Conservation (phyloP, 2,329 filamentous ascomycete species). For the Colletotrichum kahawae region DNA sequence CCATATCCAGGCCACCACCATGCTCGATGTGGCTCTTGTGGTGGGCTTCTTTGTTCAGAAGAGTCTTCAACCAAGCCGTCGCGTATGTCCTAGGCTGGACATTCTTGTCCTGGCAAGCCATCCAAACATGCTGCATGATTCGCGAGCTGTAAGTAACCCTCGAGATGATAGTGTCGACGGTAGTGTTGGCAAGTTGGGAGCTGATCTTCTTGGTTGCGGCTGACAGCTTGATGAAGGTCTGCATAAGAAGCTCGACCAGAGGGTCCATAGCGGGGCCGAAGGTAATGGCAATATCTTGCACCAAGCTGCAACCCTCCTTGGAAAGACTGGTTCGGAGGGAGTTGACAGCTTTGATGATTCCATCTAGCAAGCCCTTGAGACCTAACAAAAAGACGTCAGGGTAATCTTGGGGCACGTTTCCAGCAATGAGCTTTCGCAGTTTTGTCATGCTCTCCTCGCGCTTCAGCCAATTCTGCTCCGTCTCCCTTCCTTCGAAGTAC, state of each 20-base stretch:
- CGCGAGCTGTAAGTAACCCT: slow-evolving; percentile 80
- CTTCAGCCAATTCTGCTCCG: slow-evolving; percentile 88
- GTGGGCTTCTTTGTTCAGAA: slow-evolving; percentile 76
- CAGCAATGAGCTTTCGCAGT: slow-evolving; percentile 78
- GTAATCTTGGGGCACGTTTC: slow-evolving; percentile 83
- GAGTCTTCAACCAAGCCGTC: slow-evolving; percentile 81
- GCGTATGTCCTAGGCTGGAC: slow-evolving; percentile 82
- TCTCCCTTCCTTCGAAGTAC: slow-evolving; percentile 86
- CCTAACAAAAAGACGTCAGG: slow-evolving; percentile 71
- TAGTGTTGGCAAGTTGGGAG: slow-evolving; percentile 80
- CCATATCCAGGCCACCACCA: slow-evolving; percentile 78
- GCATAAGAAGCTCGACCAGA: slow-evolving; percentile 89
- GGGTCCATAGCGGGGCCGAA: slow-evolving; percentile 82
- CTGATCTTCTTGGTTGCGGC: slow-evolving; percentile 92
- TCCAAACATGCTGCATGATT: slow-evolving; percentile 84
- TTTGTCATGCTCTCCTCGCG: slow-evolving; percentile 82
- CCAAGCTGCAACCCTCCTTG: slow-evolving; percentile 80
- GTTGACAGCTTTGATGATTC: slow-evolving; percentile 83
- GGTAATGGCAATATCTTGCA: slow-evolving; percentile 82
- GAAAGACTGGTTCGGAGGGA: slow-evolving; percentile 90
- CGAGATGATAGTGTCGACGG: slow-evolving; percentile 81
- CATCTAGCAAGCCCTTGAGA: slow-evolving; percentile 79
- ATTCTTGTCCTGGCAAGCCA: slow-evolving; percentile 90
- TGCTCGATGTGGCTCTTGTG: slow-evolving; percentile 88
- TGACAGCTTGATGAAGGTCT: slow-evolving; percentile 87